Base-by-base conservation (phyloP, 108 stramenopile species). In the Pseudonitzschia multistriata region DNA sequence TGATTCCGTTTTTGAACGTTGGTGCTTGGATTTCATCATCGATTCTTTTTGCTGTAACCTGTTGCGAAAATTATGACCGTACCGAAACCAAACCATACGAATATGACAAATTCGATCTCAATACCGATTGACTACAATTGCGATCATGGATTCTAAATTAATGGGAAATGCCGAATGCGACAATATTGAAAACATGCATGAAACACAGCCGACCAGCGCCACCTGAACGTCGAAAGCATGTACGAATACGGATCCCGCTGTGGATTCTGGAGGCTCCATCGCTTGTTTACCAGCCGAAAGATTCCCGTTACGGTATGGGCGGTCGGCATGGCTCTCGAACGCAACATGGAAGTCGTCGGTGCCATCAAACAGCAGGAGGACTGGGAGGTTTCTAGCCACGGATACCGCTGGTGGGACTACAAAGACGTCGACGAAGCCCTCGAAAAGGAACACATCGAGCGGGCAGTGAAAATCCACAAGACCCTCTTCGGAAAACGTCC, bases 371-470 rank as follows among this genome's bases (percentile, higher is more conserved):
- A 88, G 47, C 90, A 91, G 27, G 86, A 80, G 8, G 83, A 79
- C 27, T 96, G 96, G 96, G 97, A 97, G 79, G 85, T 94, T 27
- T 86, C 90, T 3, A 84, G 83, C 36, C 93, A 93, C 79, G 95
- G 97, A 33, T 97, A 96, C 72, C 78, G 97, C 35, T 97, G 97
- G 97, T 86, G 89, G 60, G 96, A 97, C 80, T 96, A 97, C 74
- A 86, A 94, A 73, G 78, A 93, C 74, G 85, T 95, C 17, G 82
- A 85, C 24, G 85, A 89, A 71, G 85, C 82, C 48, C 81, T 79
- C 11, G 96, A 97, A 75, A 75, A 88, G 21, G 93, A 93, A 66
- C 96, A 97, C 71, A 96, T 97, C 62, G 62, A 59, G n/a, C 77
- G 89, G 35, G 71, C 97, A 8, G 89, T 97, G 55, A 85, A 87